Base-by-base conservation (phyloP, 2,329 filamentous ascomycete genomes). In the Epichloe elymi region DNA sequence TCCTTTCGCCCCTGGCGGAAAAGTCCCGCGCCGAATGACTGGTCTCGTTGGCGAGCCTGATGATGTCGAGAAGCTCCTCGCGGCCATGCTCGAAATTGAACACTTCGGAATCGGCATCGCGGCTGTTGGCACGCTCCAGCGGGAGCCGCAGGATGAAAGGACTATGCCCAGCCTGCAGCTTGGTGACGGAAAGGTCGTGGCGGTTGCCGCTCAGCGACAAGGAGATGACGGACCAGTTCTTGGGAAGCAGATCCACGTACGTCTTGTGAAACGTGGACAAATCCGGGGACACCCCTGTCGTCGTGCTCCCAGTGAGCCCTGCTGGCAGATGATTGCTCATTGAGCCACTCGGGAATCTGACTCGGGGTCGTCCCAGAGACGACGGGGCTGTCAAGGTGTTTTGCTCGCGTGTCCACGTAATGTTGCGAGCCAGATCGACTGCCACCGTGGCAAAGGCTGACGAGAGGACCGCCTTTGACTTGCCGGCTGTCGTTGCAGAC, bases 121-220 rank as follows among this genome's bases (percentile, higher is more conserved):
- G 82, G 0, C 84, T 86, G 57, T 82, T 87, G 50, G 91, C 87
- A 41, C 91, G 76, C 57, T 86, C 84, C 23, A 98, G 78, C 0
- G 93, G 93, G 20, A 98, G 73, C 5, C 90, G 83, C 48, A 98
- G 73, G 49, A 95, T 81, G 61, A 98, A 94, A 0, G 93, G 93
- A 26, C 79, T 81, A 48, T 85, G 78, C 1, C 80, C 82, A 10
- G 82, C 75, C 55, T 87, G 82, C 36, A 95, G 80, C 59, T 88
- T 88, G n/a, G 88, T 90, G 55, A 97, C 83, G 58, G 87, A 89
- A 4, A 98, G 77, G 62, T 97, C 93, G 50, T 88, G 85, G 39
- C 76, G 79, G 57, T 83, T 84, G 49, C 95, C 86, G 61, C 86
- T 93, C 15, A 98, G 68, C 0, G 86, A 86, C 43, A 98, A 71